phyloP scores from a whole-genome alignment of 73 alveolate species.

The Paramecium biaurelia region DNA sequence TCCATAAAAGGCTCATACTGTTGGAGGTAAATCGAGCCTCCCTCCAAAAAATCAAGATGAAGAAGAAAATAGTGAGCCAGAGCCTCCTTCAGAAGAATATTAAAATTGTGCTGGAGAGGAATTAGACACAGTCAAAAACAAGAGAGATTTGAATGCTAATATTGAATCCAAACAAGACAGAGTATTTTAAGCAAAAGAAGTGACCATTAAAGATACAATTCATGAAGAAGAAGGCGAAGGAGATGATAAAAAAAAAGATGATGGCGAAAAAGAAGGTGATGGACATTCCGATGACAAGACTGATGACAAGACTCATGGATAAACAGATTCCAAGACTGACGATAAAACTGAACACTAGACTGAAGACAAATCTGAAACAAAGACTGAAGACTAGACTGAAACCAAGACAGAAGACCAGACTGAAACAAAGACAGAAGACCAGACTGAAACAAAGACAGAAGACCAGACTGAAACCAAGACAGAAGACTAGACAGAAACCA shows the following conservation, averaged over 20 bases:
- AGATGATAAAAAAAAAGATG: neutral
- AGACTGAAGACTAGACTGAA: no score
- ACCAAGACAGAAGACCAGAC: no score
- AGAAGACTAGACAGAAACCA: no score
- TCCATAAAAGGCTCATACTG: neutral
- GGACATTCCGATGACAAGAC: neutral
- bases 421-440: no score
- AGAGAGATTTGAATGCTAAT: neutral
- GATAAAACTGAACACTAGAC: no score
- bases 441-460: no score
- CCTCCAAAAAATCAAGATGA: neutral
- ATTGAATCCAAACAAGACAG: neutral
- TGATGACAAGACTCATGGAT: no score
- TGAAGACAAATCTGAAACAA: no score
- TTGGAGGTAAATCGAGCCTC: neutral
- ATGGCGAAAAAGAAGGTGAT: neutral
- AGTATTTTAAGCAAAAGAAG: neutral
- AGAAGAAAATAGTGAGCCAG: neutral
- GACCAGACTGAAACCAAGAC: no score
- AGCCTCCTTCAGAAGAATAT: neutral
- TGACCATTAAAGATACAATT: neutral
- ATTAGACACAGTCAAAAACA: neutral
- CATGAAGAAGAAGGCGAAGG: neutral
- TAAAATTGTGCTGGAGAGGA: neutral
- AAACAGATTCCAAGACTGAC: no score